Percentiles rank a stretch among this genome's conserved stretches.
Conservation (phyloP, 1,284 basidiomycete genomes). For the Waitea zeae region DNA sequence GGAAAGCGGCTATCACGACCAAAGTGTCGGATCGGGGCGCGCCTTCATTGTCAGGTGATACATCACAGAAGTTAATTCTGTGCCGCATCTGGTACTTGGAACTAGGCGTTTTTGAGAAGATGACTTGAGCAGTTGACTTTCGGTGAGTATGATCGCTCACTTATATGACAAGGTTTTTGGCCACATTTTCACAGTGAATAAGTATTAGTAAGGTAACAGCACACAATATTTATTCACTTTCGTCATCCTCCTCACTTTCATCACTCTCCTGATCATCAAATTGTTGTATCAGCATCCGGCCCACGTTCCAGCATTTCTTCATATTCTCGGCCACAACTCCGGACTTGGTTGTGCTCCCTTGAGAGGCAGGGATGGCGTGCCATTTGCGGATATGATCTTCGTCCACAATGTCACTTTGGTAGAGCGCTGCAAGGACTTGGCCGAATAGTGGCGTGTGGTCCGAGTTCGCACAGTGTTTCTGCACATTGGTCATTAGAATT, state of each 20-base stretch:
- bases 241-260: constrained; percentile 35
- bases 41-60: too few species aligned
- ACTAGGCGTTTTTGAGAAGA: too few species aligned
- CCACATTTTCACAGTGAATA: too few species aligned
- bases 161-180: too few species aligned
- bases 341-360: constrained; percentile 25
- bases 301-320: constrained; percentile 55
- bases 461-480: constrained; percentile 9
- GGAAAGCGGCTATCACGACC: too few species aligned
- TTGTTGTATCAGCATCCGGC: constrained; percentile 55
- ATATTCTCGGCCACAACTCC: constrained; percentile 30
- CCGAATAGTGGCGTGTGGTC: constrained; percentile 49
- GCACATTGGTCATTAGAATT: not conserved
- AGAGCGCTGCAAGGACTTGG: constrained; percentile 55
- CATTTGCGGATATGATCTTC: constrained; percentile 64
- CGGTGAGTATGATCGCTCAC: too few species aligned
- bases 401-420: constrained; percentile 63
- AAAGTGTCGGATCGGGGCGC: too few species aligned
- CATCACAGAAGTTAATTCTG: too few species aligned
- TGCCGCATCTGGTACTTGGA: too few species aligned
- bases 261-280: constrained; percentile 56
- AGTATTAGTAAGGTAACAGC: too few species aligned
- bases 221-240: constrained; percentile 15
- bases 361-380: constrained; percentile 34
- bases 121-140: too few species aligned